Evolutionary conservation across 192 early-diverging fungal genomes (phyloP).

Genomic region (Globomyces pollinis-pini): DNA sequence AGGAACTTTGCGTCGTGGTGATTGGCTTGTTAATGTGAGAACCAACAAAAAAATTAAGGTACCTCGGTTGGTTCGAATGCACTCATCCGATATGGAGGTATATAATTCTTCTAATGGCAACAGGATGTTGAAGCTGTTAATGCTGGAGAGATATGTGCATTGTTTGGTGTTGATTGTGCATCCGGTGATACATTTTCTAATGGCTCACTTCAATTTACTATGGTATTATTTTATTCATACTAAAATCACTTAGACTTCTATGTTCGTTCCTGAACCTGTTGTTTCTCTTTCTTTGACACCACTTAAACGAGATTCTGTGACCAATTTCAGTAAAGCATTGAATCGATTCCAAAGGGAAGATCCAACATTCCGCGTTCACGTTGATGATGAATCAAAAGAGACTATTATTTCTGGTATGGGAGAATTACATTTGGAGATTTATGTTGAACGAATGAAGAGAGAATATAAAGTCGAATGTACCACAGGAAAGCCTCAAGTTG

Average conservation of each 20-base stretch:
- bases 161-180: conserved; percentile 96
- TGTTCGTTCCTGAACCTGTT: conserved; percentile 95
- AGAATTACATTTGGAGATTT: conserved; percentile 92
- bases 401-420: conserved; percentile 92
- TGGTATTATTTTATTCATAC: conserved; percentile 43
- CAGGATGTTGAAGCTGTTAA: conserved; percentile 75
- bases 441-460: conserved; percentile 97
- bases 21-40: conserved; percentile 78
- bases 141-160: conserved; percentile 94
- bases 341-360: conserved; percentile 77
- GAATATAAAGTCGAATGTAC: conserved; percentile 94
- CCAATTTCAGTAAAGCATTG: conserved; percentile 71
- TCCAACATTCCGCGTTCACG: conserved; percentile 73
- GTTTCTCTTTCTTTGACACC: conserved; percentile 89
- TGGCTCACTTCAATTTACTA: conserved; percentile 69
- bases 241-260: conserved; percentile 75
- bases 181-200: conserved; percentile 96
- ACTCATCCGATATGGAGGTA: conserved; percentile 94
- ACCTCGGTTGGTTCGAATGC: conserved; percentile 94
- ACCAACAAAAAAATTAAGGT: conserved; percentile 94
- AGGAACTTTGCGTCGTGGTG: conserved; percentile 79
- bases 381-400: conserved; percentile 87
- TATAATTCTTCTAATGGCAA: not conserved
- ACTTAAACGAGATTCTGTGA: conserved; percentile 72
- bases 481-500: conserved; percentile 95